phyloP scores from a whole-genome alignment of 192 early-diverging fungal genomes.

The Coemansia sp. region DNA sequence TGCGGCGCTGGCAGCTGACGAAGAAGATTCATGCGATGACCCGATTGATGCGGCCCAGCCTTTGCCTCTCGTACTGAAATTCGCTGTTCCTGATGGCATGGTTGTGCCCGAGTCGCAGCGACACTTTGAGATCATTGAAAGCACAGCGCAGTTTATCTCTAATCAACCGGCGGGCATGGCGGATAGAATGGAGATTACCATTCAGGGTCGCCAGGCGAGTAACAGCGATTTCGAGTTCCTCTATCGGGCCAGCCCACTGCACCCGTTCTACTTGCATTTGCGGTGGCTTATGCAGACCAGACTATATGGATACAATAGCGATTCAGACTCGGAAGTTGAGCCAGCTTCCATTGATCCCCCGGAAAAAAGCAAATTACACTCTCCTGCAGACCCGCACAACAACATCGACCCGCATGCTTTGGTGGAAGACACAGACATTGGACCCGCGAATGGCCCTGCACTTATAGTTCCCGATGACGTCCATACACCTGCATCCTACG shows the following conservation, averaged over 20 bases:
- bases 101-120: slow-evolving; percentile 54
- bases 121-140: slow-evolving; percentile 67
- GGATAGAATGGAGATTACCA: slow-evolving; percentile 62
- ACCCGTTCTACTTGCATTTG: slow-evolving; percentile 72
- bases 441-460: background rate
- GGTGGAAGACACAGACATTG: background rate
- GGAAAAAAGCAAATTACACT: no score
- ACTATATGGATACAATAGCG: slow-evolving; percentile 52
- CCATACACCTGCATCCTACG: slow-evolving; percentile 7
- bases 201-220: slow-evolving; percentile 71
- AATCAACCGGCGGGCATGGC: slow-evolving; percentile 50
- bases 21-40: slow-evolving; percentile 11
- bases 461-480: slow-evolving; percentile 9
- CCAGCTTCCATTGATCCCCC: background rate
- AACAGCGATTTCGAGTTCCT: slow-evolving; percentile 74
- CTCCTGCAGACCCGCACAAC: background rate
- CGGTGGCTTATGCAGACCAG: slow-evolving; percentile 61
- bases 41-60: background rate
- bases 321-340: slow-evolving; percentile 18
- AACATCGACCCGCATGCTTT: background rate
- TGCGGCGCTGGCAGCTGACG: slow-evolving; percentile 9
- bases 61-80: slow-evolving; percentile 3
- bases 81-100: slow-evolving; percentile 29
- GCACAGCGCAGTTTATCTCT: slow-evolving; percentile 67
- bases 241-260: slow-evolving; percentile 54